Conservation (phyloP, 192 early-diverging fungal genomes). For the Backusella psychrophila region DNA sequence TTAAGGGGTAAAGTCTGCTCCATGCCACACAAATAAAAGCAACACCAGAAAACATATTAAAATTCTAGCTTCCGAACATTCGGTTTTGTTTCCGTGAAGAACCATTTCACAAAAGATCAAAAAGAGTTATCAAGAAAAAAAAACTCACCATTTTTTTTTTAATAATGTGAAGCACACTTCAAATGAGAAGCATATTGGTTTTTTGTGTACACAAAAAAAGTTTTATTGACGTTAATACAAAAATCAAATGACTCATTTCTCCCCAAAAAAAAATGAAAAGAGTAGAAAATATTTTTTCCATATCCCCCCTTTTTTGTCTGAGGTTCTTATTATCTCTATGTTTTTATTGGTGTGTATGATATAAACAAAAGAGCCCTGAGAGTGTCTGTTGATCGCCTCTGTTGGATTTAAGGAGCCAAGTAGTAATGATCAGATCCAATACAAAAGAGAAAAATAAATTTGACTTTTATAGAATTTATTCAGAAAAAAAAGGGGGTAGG, state of each 20-base stretch:
- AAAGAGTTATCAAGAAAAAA: neutral
- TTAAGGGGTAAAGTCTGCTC: neutral
- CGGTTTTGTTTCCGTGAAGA: neutral
- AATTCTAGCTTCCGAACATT: neutral
- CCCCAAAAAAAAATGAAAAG: neutral
- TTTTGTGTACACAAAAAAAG: neutral
- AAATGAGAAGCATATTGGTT: neutral
- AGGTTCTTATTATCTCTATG: neutral
- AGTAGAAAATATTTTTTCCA: neutral
- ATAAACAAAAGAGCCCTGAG: neutral
- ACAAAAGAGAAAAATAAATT: neutral
- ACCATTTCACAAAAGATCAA: neutral
- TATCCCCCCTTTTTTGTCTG: neutral
- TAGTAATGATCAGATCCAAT: neutral
- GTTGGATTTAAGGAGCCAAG: neutral
- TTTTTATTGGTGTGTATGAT: neutral
- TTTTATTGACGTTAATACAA: neutral
- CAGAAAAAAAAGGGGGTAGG: neutral
- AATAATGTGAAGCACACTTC: neutral
- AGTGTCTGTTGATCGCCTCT: neutral
- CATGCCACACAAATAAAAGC: neutral
- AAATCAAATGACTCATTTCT: neutral
- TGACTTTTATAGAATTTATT: neutral
- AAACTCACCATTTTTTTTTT: neutral
- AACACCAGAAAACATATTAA: neutral